Base-by-base conservation (phyloP, 1,139 yeast species). In the Saccharomyces hybrid region DNA sequence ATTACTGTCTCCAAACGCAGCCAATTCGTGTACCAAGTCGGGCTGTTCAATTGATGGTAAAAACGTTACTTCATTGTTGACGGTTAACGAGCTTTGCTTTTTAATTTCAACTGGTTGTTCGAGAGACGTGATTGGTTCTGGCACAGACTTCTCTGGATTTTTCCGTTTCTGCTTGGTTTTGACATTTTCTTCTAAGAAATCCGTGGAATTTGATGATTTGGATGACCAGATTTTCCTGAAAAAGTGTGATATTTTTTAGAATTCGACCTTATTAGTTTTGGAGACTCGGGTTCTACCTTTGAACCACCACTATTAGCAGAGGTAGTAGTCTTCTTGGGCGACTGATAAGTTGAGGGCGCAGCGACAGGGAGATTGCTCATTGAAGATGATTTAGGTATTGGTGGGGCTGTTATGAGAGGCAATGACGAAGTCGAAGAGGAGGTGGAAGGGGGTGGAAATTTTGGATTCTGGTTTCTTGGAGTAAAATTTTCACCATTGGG, bases 401-500 rank as follows among this genome's bases (percentile, higher is more conserved):
- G 1, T 31, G 34, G 34, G 34, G 34, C 34, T 1, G 34, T 2
- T 2, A 31, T 31, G 34, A 31, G 34, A 31, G 34, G 34, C 14
- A 31, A 31, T 31, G 34, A 31, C 3, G 34, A 31, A 42, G 16
- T 29, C 0, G 49, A n/a, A 16, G 49, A 1, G 24, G 21, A n/a
- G 9, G 16, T 16, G 9, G 14, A 7, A 9, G 3, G 2, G 19
- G 48, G 58, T 58, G 27, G 53, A 52, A 14, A 55, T 55, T 50
- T 54, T 46, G 19, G 55, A 49, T 34, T 55, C 29, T 41, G 49
- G 38, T 53, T 55, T 47, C 63, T 63, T 42, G 72, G 72, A 3
- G 69, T 66, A 47, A 68, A 69, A 26, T 53, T 59, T 52, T 69
- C 72, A 14, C 72, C 72, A 56, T 69, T 69, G 1, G 69, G 65